Evolutionary conservation across 805 yeast genomes (phyloP).

Genomic region (Saccharomycopsis sp.): DNA sequence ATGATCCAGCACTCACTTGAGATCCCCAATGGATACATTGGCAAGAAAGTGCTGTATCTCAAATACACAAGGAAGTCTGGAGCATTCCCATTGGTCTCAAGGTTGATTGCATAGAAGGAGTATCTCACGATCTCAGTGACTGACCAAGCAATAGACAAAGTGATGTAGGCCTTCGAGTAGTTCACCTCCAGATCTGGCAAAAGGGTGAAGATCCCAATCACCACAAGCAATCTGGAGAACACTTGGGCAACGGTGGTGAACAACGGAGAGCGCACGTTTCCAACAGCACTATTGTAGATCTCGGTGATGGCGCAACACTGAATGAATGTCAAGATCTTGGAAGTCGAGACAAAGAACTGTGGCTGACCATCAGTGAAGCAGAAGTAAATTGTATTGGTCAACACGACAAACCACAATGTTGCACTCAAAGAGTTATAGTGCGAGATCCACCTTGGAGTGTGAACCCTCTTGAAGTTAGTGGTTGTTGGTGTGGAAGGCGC

Average conservation of each 20-base stretch:
- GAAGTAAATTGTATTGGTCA: conserved; percentile 35
- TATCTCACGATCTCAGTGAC: conserved; percentile 88
- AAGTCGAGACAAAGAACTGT: conserved; percentile 49
- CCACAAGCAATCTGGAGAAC: conserved; percentile 71
- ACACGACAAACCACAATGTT: conserved; percentile 43
- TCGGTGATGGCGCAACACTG: conserved; percentile 80
- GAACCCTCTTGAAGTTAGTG: no score
- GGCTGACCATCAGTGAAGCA: conserved; percentile 51
- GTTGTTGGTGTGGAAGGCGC: no score
- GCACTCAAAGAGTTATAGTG: conserved; percentile 47
- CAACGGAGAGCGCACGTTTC: conserved; percentile 78
- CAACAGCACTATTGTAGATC: conserved; percentile 65
- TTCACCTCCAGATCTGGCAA: conserved; percentile 67
- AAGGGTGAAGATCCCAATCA: conserved; percentile 69
- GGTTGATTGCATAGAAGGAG: conserved; percentile 70
- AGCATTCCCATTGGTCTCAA: conserved; percentile 41
- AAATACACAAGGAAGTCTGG: conserved; percentile 55
- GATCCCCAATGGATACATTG: conserved; percentile 90
- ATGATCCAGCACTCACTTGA: conserved; percentile 68
- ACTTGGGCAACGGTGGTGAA: conserved; percentile 84
- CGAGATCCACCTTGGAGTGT: conserved; percentile 28
- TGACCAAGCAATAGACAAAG: conserved; percentile 82
- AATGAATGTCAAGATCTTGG: conserved; percentile 48
- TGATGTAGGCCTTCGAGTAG: conserved; percentile 47
- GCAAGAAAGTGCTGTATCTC: conserved; percentile 75